Evolutionary conservation across 1,139 yeast species (phyloP).

Genomic region (Debaryomyces robertsiae): DNA sequence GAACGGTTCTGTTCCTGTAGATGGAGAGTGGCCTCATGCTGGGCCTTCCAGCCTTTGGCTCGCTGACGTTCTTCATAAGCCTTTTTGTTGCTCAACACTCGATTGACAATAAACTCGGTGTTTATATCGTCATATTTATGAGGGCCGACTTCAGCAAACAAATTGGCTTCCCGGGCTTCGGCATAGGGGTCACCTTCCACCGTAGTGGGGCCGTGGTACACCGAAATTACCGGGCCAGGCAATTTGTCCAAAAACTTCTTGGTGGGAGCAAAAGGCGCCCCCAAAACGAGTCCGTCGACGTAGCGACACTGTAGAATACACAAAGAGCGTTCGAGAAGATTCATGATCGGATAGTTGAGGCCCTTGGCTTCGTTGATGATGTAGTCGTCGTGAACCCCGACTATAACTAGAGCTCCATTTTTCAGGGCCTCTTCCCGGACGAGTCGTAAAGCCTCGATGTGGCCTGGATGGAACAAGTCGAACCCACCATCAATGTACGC

Average conservation of each 20-base stretch:
- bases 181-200: slow-evolving; percentile 46
- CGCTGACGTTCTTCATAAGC: slow-evolving; percentile 79
- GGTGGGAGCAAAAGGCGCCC: slow-evolving; percentile 63
- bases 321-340: slow-evolving; percentile 76
- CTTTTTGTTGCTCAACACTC: slow-evolving; percentile 65
- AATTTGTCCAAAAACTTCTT: slow-evolving; percentile 37
- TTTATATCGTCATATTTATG: slow-evolving; percentile 64
- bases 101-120: slow-evolving; percentile 64
- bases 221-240: slow-evolving; percentile 45
- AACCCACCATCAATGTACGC: slow-evolving; percentile 83
- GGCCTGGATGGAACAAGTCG: slow-evolving; percentile 93
- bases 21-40: slow-evolving; percentile 31
- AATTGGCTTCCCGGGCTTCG: slow-evolving; percentile 35
- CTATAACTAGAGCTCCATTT: slow-evolving; percentile 52
- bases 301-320: slow-evolving; percentile 87
- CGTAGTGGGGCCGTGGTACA: slow-evolving; percentile 66
- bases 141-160: slow-evolving; percentile 48
- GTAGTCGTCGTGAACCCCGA: slow-evolving; percentile 70
- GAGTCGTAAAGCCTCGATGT: slow-evolving; percentile 65
- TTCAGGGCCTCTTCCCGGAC: slow-evolving; percentile 44
- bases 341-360: slow-evolving; percentile 82
- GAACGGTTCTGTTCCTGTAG: slow-evolving; percentile 22
- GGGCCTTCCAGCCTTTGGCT: slow-evolving; percentile 73
- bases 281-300: slow-evolving; percentile 74
- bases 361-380: slow-evolving; percentile 64